Percentiles rank a stretch among this genome's conserved stretches.
phyloP scores from a whole-genome alignment of 352 stramenopile species.

The Thalassiosira ordinaria region DNA sequence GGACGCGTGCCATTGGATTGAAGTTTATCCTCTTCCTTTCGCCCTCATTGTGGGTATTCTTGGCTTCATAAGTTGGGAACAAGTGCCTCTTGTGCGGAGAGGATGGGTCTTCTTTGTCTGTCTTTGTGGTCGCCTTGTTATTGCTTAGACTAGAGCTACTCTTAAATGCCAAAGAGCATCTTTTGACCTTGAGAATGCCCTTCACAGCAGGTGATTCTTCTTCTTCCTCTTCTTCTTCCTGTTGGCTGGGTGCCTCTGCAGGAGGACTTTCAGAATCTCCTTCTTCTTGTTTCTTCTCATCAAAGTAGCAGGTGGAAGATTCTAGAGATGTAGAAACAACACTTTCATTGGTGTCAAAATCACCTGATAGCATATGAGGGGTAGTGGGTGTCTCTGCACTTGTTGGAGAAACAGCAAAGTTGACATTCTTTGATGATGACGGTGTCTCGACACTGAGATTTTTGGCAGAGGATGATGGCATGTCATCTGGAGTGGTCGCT shows the following conservation, averaged over 20 bases:
- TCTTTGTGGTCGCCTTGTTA: conserved; percentile 15
- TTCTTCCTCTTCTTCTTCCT: conserved; percentile 23
- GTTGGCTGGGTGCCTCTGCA: background rate
- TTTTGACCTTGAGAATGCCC: conserved; percentile 53
- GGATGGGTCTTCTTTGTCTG: background rate
- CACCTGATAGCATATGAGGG: conserved; percentile 18
- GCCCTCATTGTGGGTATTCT: background rate
- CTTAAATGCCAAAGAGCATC: conserved; percentile 17
- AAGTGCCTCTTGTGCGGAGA: conserved; percentile 34
- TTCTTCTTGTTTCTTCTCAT: conserved; percentile 26
- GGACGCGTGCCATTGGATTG: conserved; percentile 76
- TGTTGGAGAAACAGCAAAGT: background rate
- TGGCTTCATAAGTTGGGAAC: conserved; percentile 48
- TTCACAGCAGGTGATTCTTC: conserved; percentile 19
- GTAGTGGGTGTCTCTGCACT: background rate
- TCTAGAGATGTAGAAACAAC: too few relatives aligned
- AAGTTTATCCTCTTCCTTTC: conserved; percentile 53
- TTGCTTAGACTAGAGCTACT: conserved; percentile 24
- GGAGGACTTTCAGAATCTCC: background rate
- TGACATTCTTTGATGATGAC: background rate
- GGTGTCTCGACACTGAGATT: background rate
- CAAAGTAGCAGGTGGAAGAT: too few relatives aligned
- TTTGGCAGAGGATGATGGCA: too few relatives aligned
- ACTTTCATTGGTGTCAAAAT: background rate
- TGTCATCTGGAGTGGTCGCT: background rate